Evolutionary conservation across 2,329 filamentous ascomycete species (phyloP), one percentile per base, ranked within the genome.

Genomic region (Colletotrichum neosansevieriae): DNA sequence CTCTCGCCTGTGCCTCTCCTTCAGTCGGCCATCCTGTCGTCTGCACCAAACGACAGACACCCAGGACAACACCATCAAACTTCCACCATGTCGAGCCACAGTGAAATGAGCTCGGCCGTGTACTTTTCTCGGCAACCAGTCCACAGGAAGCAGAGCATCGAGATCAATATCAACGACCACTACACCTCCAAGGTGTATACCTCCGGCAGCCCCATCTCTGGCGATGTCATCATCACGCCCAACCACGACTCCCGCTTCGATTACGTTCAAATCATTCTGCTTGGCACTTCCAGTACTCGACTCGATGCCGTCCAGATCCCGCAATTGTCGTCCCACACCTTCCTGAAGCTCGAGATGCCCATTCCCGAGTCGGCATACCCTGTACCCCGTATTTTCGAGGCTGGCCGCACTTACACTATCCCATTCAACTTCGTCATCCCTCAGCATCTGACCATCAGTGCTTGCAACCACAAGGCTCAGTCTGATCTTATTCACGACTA

Each of bases 391-490:
- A 73, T 86, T 34, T 84, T 88, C 67, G 78, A 84, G 75, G 79
- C 81, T n/a, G 84, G 82, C 2, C 75, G 75, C 70, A 80, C 79
- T 29, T 86, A 87, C 76, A 81, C 74, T 13, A 76, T 89, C 24
- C 86, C 86, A n/a, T 87, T 89, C 78, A 77, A 86, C 77, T 89
- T 89, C 71, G 83, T 89, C 66, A 82, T 89, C 15, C 87, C 87
- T n/a, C 79, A 81, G 71, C 83, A 88, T 61, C 83, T 89, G 67
- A 88, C 86, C 17, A 79, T 88, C 57, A 82, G 82, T 67, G 85
- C 86, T 17, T 89, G 87, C 79, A 84, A 79, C 72, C 86, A 89
- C 77, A 72, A 75, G 32, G 80, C 82, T 61, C 77, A 79, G 45
- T 79, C 79, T 45, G 77, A 79, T n/a, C 78, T 78, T 53, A 79